Evolutionary conservation across 2,329 filamentous ascomycete genomes (phyloP), one percentile per base, ranked within the genome.

Genomic region (Aspergillus hortae): DNA sequence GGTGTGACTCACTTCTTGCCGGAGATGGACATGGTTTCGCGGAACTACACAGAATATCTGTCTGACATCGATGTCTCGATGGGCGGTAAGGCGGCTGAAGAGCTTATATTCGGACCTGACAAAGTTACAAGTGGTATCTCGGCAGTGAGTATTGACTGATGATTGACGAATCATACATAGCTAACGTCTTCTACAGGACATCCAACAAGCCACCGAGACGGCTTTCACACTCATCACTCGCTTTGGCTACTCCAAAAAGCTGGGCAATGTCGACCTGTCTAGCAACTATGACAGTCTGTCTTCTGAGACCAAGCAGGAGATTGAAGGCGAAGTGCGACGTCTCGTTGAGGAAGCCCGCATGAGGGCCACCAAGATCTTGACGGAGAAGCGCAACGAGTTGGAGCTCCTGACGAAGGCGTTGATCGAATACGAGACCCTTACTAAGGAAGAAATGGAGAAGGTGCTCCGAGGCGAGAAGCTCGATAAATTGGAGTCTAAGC

Each of bases 401-500:
- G 92, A 99, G 63, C 78, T 90, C 10, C 77, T 99, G 9, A 92
- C 94, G 25, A 86, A 92, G 65, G 94, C 92, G 5, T 80, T 99
- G 9, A 85, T 99, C 32, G 87, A 96, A 71, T 97, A 96, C 71
- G 94, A 99, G 77, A 96, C 91, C 0, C 76, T 99, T 47, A 88
- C 88, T 69, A 89, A 87, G 70, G 85, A 88, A 3, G 94, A 99
- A 71, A 95, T 97, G 57, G 85, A 92, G 70, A 90, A 88, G 76
- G 89, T 97, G 5, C 86, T 99, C 57, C 84, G 83, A 48, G 94
- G 94, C 33, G 90, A 96, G 74, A 87, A 88, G 66, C 77, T 99
- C 35, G 79, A 85, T 1, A 89, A 89, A 54, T 73, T 89, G 10
- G 46, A 81, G 79, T 83, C 17, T 72, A 78, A 48, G 74, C 80